phyloP scores from a whole-genome alignment of 75 land plant species.

The Sequoia sempervirens region DNA sequence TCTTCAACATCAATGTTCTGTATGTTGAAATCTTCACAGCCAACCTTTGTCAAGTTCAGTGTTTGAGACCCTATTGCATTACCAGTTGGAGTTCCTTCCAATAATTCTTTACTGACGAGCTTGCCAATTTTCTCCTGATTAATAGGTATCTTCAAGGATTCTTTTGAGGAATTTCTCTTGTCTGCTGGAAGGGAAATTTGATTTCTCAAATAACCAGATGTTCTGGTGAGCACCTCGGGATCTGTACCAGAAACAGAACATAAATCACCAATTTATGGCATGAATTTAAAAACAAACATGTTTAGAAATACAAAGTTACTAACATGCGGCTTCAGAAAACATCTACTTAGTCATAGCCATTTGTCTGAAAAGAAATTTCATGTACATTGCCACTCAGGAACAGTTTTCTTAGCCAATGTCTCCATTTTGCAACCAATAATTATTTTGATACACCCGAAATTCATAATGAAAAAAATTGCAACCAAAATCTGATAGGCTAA shows the following conservation, averaged over 20 bases:
- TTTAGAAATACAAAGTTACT: not conserved
- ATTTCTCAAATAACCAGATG: not conserved
- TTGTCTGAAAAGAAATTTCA: not conserved
- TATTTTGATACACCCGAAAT: not conserved
- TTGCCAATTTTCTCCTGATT: not conserved
- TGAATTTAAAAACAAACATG: not conserved
- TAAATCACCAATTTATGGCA: not conserved
- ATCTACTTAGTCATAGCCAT: not conserved
- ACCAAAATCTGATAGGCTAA: not conserved
- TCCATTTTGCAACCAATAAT: not conserved
- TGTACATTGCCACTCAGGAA: not conserved
- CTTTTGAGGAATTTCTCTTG: not conserved
- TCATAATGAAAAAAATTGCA: not conserved
- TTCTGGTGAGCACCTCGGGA: not conserved
- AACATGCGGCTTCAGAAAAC: not conserved
- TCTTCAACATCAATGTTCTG: conserved; percentile 2
- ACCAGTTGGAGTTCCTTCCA: not conserved
- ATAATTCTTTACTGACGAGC: not conserved
- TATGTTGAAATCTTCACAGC: not conserved
- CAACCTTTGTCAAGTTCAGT: not conserved
- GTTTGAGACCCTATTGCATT: not conserved
- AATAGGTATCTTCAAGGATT: not conserved
- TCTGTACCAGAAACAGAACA: not conserved
- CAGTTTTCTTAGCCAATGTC: not conserved
- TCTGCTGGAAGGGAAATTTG: not conserved